Conservation (phyloP, 129 eudicot species). For the Chrysanthemum seticuspe region DNA sequence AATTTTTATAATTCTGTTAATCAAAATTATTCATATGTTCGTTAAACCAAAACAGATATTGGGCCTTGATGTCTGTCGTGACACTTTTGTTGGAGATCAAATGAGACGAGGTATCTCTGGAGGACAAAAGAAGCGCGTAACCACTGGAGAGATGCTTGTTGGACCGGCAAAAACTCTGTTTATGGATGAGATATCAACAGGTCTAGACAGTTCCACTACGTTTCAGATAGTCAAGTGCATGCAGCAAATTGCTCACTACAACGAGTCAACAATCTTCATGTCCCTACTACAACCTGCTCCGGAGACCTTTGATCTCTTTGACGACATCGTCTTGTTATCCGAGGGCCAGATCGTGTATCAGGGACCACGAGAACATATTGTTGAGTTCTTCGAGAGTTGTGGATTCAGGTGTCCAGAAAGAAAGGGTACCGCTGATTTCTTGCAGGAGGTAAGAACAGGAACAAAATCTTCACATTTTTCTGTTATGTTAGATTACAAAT, state of each 20-base stretch:
- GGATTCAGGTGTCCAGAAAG: conserved; percentile 87
- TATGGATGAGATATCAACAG: too few relatives aligned
- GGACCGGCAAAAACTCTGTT: too few relatives aligned
- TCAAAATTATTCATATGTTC: neutral
- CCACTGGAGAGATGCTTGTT: too few relatives aligned
- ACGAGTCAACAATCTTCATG: conserved; percentile 75
- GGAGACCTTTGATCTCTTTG: conserved; percentile 88
- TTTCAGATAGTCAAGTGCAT: too few relatives aligned
- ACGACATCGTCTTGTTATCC: conserved; percentile 72
- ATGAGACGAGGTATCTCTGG: too few relatives aligned
- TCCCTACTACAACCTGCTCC: conserved; percentile 97
- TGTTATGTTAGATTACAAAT: neutral
- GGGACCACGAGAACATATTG: conserved; percentile 79
- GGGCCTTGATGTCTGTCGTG: conserved; percentile 81
- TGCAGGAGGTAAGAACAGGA: conserved; percentile 73
- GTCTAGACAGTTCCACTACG: too few relatives aligned
- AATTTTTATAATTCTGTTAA: neutral
- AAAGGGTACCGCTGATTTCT: conserved; percentile 91
- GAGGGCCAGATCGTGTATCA: conserved; percentile 94
- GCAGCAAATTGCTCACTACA: too few relatives aligned
- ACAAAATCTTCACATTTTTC: neutral
- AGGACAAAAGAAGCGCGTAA: too few relatives aligned
- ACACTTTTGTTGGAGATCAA: conserved; percentile 89
- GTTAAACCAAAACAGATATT: conserved; percentile 47
- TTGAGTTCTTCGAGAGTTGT: conserved; percentile 80